phyloP scores from a whole-genome alignment of 176 grass and related monocot species.

The Puccinellia tenuiflora region DNA sequence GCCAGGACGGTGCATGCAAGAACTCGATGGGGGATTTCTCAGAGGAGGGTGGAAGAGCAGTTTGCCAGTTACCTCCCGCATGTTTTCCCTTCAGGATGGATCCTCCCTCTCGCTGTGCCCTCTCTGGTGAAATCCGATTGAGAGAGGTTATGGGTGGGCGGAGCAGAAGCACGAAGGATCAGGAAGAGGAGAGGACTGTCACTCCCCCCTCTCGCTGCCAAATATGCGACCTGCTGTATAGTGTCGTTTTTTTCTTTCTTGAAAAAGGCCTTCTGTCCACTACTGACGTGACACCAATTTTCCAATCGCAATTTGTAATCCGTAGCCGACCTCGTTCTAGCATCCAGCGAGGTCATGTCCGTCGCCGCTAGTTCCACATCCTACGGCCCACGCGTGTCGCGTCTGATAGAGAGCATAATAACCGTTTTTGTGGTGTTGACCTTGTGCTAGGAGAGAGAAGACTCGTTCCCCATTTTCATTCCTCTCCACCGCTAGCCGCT shows the following conservation, averaged over 20 bases:
- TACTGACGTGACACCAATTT: conserved; percentile 15
- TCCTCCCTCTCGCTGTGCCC: not conserved
- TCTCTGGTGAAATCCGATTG: not conserved
- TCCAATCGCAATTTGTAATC: no score
- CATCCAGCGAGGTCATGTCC: no score
- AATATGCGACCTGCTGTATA: conserved; percentile 16
- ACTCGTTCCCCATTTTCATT: no score
- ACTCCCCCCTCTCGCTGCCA: conserved; percentile 18
- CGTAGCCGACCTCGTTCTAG: no score
- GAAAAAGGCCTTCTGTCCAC: conserved; percentile 15
- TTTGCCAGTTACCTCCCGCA: conserved; percentile 20
- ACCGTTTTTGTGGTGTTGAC: no score
- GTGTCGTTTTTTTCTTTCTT: not conserved
- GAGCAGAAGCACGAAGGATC: conserved; percentile 9
- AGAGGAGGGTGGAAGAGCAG: not conserved
- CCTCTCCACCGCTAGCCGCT: no score
- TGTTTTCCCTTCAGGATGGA: not conserved
- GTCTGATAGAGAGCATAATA: no score
- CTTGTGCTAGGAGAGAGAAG: no score
- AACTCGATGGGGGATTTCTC: conserved; percentile 32
- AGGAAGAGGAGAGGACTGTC: conserved; percentile 15
- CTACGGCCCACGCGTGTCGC: no score
- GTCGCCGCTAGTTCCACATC: no score
- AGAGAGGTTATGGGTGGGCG: conserved; percentile 28
- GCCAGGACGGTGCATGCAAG: conserved; percentile 7